A percentile compares a stretch with the other conserved stretches of the same genome.
phyloP scores from a whole-genome alignment of 2,329 filamentous ascomycete species.

The Teratosphaeriaceae sp. region DNA sequence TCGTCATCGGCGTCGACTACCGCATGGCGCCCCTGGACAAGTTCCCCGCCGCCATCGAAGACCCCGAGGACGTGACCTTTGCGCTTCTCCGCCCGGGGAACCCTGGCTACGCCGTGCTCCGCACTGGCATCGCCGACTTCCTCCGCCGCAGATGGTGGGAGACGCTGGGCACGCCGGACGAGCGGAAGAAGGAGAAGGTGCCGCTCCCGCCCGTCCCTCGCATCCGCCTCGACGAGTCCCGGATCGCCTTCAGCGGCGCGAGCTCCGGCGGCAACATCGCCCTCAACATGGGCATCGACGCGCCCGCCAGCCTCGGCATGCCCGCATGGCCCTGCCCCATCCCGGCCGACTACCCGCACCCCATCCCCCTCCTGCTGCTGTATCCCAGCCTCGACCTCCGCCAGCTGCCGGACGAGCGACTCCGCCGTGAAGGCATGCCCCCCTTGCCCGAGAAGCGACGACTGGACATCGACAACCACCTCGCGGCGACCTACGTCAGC shows the following conservation, averaged over 20 bases:
- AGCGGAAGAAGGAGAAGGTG: slow-evolving; percentile 10
- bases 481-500: slow-evolving; percentile 37
- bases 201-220: slow-evolving; percentile 8
- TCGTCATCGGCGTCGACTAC: slow-evolving; percentile 44
- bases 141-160: slow-evolving; percentile 11
- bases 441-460: slow-evolving; percentile 20
- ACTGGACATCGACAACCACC: slow-evolving; percentile 29
- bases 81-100: slow-evolving; percentile 35
- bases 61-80: slow-evolving; percentile 40
- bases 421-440: slow-evolving; percentile 28
- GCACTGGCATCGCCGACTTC: slow-evolving; percentile 25
- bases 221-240: slow-evolving; percentile 31
- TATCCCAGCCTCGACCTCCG: slow-evolving; percentile 38
- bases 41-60: slow-evolving; percentile 42
- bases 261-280: slow-evolving; percentile 44
- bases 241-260: slow-evolving; percentile 39
- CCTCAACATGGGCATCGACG: slow-evolving; percentile 35
- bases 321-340: slow-evolving; percentile 34
- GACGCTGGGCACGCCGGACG: slow-evolving; percentile 11
- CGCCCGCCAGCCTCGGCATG: slow-evolving; percentile 20
- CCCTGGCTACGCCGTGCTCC: slow-evolving; percentile 28
- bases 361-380: slow-evolving; percentile 36
- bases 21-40: slow-evolving; percentile 42
- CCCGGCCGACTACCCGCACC: slow-evolving; percentile 27
- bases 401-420: slow-evolving; percentile 35